phyloP scores from a whole-genome alignment of 768 basidiomycete genomes.

The Trametes gibbosa region DNA sequence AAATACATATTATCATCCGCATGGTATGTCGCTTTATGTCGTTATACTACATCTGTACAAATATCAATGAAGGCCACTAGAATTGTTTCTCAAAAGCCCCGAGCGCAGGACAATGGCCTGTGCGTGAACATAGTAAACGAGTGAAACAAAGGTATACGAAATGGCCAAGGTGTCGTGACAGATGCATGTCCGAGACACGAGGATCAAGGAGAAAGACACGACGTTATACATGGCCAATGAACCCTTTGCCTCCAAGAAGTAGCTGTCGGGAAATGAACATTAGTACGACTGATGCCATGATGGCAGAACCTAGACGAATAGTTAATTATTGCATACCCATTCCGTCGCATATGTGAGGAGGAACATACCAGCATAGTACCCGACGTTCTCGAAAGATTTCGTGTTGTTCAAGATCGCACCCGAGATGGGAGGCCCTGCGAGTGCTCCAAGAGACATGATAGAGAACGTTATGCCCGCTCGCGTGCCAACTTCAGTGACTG shows the following conservation, averaged over 20 bases:
- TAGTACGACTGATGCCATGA: not conserved
- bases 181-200: not conserved
- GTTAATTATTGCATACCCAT: not conserved
- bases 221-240: not conserved
- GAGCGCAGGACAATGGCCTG: no score
- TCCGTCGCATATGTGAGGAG: not conserved
- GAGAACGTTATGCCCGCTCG: slow-evolving; percentile 64
- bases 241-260: not conserved
- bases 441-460: slow-evolving; percentile 56
- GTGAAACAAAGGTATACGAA: not conserved
- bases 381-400: slow-evolving; percentile 52
- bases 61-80: no score
- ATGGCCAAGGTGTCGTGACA: not conserved
- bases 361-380: slow-evolving; percentile 48
- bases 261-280: not conserved
- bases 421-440: slow-evolving; percentile 71
- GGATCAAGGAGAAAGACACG: not conserved
- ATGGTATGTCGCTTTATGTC: no score
- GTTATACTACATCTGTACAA: no score
- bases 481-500: slow-evolving; percentile 56
- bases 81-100: no score
- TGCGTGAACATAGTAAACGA: no score
- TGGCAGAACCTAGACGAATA: not conserved
- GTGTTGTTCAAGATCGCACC: slow-evolving; percentile 60
- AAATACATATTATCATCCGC: no score